Base-by-base conservation (phyloP, 805 yeast genomes). In the Tetrapisispora iriomotensis region DNA sequence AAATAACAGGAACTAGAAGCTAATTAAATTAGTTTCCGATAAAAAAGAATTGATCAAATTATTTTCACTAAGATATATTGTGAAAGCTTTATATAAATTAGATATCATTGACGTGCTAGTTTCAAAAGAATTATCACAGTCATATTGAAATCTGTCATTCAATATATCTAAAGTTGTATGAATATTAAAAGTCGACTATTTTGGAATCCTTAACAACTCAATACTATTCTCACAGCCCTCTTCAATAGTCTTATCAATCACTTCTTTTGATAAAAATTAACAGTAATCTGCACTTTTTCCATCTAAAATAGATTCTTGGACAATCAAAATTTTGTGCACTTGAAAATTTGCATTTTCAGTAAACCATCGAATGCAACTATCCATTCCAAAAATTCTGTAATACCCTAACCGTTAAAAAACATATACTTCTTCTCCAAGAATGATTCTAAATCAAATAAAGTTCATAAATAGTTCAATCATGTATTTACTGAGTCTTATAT, bases 161-260 rank as follows among this genome's bases (percentile, higher is more conserved):
- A 54, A 29, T 8, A 59, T 39, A 3, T 43, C 38, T 29, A 53
- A 45, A 0, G 50, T 25, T 0, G 58, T 43, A 31, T 51, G 56
- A 8, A 71, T 51, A 35, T 64, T 62, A 15, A 66, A 50, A 0
- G 63, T 51, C 6, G 51, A 35, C 0, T 24, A n/a, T 5, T 46
- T 39, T 0, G 74, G 71, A 1, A 72, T 51, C 35, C 74, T 50
- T 37, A 72, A 38, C 8, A 71, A 45, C 38, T 61, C 68, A 13
- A 64, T 36, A 9, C 17, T 22, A 2, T 47, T 40, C 1, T 42
- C 52, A 10, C 38, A 36, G 3, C 31, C 10, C 13, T 37, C 13
- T 27, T 42, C 18, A 6, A 20, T 9, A 14, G 8, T 8, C 3
- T 9, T 29, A n/a, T 14, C 29, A 14, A 29, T 43, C 38, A 2